These are phyloP conservation scores for Didymella segeticola DNA, from an alignment of 2,329 filamentous ascomycete genomes.

Conservation along the genomic window DNA sequence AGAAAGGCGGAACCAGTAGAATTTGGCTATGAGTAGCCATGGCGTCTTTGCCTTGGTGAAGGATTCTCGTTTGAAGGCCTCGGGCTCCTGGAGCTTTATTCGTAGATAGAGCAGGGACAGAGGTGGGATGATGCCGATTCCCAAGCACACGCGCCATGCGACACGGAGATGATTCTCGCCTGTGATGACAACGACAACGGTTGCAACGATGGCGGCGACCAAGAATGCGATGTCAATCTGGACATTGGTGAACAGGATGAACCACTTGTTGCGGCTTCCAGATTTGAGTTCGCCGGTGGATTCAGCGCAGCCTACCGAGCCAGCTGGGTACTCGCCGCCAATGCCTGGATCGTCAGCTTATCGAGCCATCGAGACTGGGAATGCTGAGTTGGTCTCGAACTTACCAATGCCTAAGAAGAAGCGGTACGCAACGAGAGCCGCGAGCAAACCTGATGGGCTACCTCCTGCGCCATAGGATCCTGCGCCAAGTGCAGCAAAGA, in stretches of 20 bases:
- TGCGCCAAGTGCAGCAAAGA: constrained; percentile 82
- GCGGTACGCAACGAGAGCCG: constrained; percentile 79
- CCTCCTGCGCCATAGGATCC: constrained; percentile 78
- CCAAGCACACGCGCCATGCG: constrained; percentile 83
- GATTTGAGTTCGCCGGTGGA: constrained; percentile 80
- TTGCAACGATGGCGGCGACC: constrained; percentile 77
- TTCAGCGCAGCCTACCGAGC: constrained; percentile 83
- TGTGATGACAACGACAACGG: constrained; percentile 63
- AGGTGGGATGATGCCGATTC: constrained; percentile 56
- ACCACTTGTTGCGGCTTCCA: constrained; percentile 88
- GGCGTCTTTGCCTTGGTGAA: constrained; percentile 56
- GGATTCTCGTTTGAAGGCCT: constrained; percentile 59
- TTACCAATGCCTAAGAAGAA: constrained; percentile 71
- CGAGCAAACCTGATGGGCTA: constrained; percentile 73
- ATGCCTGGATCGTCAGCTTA: constrained; percentile 59
- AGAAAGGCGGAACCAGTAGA: constrained; percentile 62
- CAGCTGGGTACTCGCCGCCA: constrained; percentile 81
- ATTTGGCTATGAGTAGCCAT: constrained; percentile 55
- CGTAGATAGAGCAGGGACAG: constrained; percentile 64
- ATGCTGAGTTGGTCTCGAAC: neutral
- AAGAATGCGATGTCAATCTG: constrained; percentile 89
- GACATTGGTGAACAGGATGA: constrained; percentile 79
- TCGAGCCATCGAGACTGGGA: too few relatives aligned
- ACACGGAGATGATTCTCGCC: constrained; percentile 70
- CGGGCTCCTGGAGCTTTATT: constrained; percentile 59